Evolutionary conservation across 208 protist species (phyloP), one percentile per base, ranked within the genome.

Genomic region (Leishmania gerbilli): DNA sequence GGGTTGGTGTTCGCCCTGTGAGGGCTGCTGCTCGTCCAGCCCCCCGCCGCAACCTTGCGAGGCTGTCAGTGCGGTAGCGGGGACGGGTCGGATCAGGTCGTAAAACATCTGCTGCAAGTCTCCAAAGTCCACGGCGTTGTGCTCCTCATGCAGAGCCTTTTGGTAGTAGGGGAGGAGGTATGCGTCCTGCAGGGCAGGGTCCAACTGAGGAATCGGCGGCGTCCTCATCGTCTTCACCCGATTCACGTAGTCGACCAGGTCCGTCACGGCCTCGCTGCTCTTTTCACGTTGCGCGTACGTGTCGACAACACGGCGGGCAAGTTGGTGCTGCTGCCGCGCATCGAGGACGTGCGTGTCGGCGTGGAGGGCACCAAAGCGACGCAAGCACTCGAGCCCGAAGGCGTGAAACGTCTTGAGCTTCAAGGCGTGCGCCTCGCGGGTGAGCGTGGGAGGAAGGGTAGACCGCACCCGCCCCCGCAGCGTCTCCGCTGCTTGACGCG

Each of bases 371-470:
- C 88, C 88, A 79, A 93, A 94, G 27, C 90, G 91, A 31, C 94
- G 92, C 37, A 98, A 83, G 79, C 91, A 95, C 79, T 96, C 89
- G 8, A 96, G 78, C 0, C 93, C 93, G 85, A 98, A 96, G 37
- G 93, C 87, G 74, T 98, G 95, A 40, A 98, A 87, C 5, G 95
- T 98, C 67, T 95, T 92, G 6, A 98, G 86, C 80, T 95, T 96
- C 77, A 98, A 58, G 2, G 40, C 27, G 49, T 79, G 80, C 7
- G 82, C 86, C 1, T 84, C 74, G 34, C 58, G 13, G 21, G 72
- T 51, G 64, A 91, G 76, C 2, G 53, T 45, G 0, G 72, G 76
- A 5, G 90, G 87, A 31, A 96, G 81, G 1, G 91, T 77, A 11
- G 87, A 37, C 31, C 75, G 76, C 27, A 98, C 92, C 24, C 95